Percentiles rank a stretch among this genome's conserved stretches.
Evolutionary conservation across 176 grass and related monocot genomes (phyloP).

Genomic region (Ampelocalamus luodianensis): DNA sequence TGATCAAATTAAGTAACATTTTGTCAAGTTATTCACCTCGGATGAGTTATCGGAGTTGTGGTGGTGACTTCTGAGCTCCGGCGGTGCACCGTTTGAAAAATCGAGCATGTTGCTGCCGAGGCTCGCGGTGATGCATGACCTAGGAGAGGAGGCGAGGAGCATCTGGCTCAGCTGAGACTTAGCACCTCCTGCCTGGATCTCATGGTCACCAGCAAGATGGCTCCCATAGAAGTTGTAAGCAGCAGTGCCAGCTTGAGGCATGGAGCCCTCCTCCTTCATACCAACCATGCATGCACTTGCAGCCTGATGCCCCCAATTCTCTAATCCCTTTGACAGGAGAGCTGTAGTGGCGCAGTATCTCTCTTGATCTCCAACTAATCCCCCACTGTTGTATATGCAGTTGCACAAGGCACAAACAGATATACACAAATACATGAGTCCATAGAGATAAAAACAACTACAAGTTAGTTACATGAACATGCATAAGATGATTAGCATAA

Average conservation of each 20-base stretch:
- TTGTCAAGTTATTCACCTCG: conserved; percentile 58
- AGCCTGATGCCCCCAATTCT: conserved; percentile 59
- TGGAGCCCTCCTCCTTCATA: conserved; percentile 54
- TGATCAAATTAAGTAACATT: background rate
- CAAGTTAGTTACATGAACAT: conserved; percentile 45
- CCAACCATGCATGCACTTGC: conserved; percentile 39
- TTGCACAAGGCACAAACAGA: conserved; percentile 27
- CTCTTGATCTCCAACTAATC: conserved; percentile 61
- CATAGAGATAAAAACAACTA: conserved; percentile 50
- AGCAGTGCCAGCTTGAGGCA: conserved; percentile 28
- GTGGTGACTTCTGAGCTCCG: conserved; percentile 53
- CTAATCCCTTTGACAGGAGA: conserved; percentile 64
- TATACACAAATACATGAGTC: conserved; percentile 42
- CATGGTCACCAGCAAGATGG: conserved; percentile 51
- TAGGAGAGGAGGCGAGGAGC: conserved; percentile 77
- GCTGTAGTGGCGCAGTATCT: conserved; percentile 48
- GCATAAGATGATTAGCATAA: conserved; percentile 43
- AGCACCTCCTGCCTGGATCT: conserved; percentile 51
- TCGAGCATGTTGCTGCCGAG: conserved; percentile 89
- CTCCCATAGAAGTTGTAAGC: conserved; percentile 55
- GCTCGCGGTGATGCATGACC: conserved; percentile 83
- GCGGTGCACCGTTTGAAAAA: conserved; percentile 70
- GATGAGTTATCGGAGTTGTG: conserved; percentile 79
- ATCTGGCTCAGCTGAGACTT: conserved; percentile 80
- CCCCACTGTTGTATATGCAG: conserved; percentile 53